Evolutionary conservation across 768 basidiomycete genomes (phyloP).

Genomic region (Naematelia encephala): DNA sequence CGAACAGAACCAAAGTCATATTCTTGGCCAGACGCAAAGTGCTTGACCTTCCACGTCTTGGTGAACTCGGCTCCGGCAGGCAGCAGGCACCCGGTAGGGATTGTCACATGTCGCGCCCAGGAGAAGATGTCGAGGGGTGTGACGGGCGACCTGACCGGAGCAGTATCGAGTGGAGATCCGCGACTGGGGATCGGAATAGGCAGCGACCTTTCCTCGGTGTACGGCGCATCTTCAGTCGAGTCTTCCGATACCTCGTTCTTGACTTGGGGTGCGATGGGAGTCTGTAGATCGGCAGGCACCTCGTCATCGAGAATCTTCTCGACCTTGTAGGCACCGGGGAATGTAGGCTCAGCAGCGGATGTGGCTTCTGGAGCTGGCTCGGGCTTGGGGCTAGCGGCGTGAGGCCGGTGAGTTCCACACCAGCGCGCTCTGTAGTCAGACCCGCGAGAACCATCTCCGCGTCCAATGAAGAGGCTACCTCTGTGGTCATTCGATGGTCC

Average conservation of each 20-base stretch:
- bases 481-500: background rate
- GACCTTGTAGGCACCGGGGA: background rate
- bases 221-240: too few relatives aligned
- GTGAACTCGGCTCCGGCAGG: slow-evolving; percentile 48
- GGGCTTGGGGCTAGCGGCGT: background rate
- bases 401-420: background rate
- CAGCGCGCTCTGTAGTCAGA: background rate
- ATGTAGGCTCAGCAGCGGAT: background rate
- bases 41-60: slow-evolving; percentile 50
- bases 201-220: background rate
- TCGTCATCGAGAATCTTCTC: background rate
- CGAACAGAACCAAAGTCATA: slow-evolving; percentile 26
- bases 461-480: background rate
- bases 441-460: background rate
- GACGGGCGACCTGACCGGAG: background rate
- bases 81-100: slow-evolving; percentile 43
- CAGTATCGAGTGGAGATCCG: background rate
- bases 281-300: background rate
- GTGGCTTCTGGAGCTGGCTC: background rate
- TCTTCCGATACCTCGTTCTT: background rate
- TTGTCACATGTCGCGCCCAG: slow-evolving; percentile 46
- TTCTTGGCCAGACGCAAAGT: slow-evolving; percentile 45
- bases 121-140: slow-evolving; percentile 39
- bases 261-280: background rate
- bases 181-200: slow-evolving; percentile 1